Evolutionary conservation across 2,329 filamentous ascomycete species (phyloP).

Genomic region (Amauroascus verrucosus): DNA sequence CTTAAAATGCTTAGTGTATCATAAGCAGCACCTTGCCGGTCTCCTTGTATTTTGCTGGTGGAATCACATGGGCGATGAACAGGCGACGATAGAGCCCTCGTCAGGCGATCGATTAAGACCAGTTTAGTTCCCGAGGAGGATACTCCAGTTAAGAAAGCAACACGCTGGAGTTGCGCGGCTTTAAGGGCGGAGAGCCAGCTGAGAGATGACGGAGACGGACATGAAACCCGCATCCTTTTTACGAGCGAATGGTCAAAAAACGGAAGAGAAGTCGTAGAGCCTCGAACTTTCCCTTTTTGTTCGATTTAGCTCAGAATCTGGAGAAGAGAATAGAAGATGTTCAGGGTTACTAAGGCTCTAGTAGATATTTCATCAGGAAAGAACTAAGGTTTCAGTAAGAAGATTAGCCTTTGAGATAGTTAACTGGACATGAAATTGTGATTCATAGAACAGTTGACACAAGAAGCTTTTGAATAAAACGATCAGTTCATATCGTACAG

Average conservation of each 20-base stretch:
- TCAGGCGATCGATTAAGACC: constrained; percentile 44
- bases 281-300: no score
- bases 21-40: not conserved
- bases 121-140: constrained; percentile 51
- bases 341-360: no score
- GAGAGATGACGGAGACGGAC: not conserved
- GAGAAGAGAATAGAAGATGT: not conserved
- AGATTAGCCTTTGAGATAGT: no score
- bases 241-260: not conserved
- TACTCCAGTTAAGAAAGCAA: constrained; percentile 53
- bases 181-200: constrained; percentile 39
- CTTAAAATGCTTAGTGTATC: constrained; percentile 51
- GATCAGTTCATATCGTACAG: no score
- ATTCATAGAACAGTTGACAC: no score
- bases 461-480: no score
- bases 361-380: no score
- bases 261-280: no score
- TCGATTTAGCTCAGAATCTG: not conserved
- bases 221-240: constrained; percentile 6
- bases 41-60: constrained; percentile 25
- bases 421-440: no score
- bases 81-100: constrained; percentile 14
- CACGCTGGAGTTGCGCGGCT: constrained; percentile 44
- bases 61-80: not conserved
- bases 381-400: no score